Base-by-base conservation (phyloP, 208 protist species). In the Leishmania aethiopica region DNA sequence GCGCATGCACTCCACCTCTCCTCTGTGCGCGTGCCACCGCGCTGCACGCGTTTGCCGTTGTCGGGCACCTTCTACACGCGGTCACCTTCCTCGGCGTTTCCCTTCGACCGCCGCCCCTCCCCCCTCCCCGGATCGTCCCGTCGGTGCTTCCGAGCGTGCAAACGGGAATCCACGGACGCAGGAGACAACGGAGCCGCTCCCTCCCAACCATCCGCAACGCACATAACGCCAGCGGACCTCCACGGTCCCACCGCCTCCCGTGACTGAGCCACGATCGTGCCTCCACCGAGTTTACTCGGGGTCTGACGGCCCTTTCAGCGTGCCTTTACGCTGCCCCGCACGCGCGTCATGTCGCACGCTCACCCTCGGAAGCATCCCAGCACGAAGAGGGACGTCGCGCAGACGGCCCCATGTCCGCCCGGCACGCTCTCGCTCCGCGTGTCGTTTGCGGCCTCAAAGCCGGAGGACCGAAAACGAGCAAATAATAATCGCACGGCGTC, bases 341-440 rank as follows among this genome's bases (percentile, higher is more conserved):
- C 49, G 10, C 42, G 19, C 49, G 17, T 45, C 72, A 76, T 76
- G 72, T 1, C 49, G 10, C 49, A 76, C 49, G 47, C 4, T 40
- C 11, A 11, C 13, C 37, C 28, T 35, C 32, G 0, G 2, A 40
- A 11, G 42, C 35, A 47, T 17, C 6, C 37, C 42, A 10, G 2
- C 19, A 8, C 25, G 2, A 42, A 10, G 25, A 19, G 32, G 22
- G 69, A 73, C 8, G 42, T 35, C 69, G 42, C 6, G 1, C 17
- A 28, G 8, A 28, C 60, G 7, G 1, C 51, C 17, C 59, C 60
- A n/a, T 32, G 37, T 49, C 45, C 51, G 3, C 37, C 53, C 17
- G 49, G 47, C 45, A 69, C 53, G 19, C 70, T 71, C 13, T 49
- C 72, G 42, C 57, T 82, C 55, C 55, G 62, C 35, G 79, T 82